A percentile compares a stretch with the other conserved stretches of the same genome.
Conservation (phyloP, 768 basidiomycete genomes). For the Suillus clintonianus region DNA sequence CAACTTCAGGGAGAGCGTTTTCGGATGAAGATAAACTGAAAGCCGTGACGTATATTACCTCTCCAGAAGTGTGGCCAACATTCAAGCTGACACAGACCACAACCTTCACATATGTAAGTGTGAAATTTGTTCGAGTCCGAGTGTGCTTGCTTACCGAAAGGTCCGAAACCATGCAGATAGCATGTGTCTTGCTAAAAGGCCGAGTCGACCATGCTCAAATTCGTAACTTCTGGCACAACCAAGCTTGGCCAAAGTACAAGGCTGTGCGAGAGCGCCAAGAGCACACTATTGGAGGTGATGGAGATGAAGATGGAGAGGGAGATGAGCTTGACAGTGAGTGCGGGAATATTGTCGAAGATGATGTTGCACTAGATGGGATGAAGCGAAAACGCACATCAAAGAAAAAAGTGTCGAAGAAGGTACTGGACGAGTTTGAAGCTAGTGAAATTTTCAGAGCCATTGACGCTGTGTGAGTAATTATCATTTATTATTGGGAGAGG, state of each 20-base stretch:
- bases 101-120: no score
- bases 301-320: slow-evolving; percentile 2
- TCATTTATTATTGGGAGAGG: not conserved
- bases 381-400: no score
- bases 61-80: no score
- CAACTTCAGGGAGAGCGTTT: no score
- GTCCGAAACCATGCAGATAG: not conserved
- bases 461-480: slow-evolving; percentile 12
- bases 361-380: no score
- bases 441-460: slow-evolving; percentile 8
- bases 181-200: not conserved
- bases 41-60: no score
- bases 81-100: no score
- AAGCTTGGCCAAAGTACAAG: slow-evolving; percentile 11
- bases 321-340: not conserved
- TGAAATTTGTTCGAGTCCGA: no score
- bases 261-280: not conserved
- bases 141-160: no score
- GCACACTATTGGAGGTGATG: slow-evolving; percentile 18
- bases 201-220: not conserved
- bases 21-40: no score
- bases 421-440: slow-evolving; percentile 1
- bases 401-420: no score
- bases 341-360: slow-evolving; percentile 5
- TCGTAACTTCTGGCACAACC: not conserved